Percentiles rank a stretch among this genome's conserved stretches.
phyloP scores from a whole-genome alignment of 2,329 filamentous ascomycete species.

The Myriosclerotinia scirpicola region DNA sequence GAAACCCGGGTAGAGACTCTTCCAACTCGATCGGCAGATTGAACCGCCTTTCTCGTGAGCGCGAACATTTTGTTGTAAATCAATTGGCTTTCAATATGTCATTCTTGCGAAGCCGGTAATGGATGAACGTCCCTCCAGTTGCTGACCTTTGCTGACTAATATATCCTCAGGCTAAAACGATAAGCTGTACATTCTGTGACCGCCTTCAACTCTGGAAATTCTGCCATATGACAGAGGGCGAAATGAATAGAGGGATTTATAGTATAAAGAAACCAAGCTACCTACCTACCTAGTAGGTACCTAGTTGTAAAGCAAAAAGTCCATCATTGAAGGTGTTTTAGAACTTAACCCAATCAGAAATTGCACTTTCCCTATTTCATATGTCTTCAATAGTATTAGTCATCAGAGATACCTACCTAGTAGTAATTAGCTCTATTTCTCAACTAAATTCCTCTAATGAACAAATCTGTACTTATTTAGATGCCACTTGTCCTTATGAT shows the following conservation, averaged over 20 bases:
- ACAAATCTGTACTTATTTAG: conserved; percentile 5
- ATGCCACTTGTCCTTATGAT: conserved; percentile 39
- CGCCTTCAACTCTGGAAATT: background rate
- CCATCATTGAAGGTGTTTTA: no score
- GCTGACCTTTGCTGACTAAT: conserved; percentile 10
- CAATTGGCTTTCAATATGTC: conserved; percentile 32
- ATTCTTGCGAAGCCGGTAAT: background rate
- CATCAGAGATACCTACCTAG: no score
- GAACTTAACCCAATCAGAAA: no score
- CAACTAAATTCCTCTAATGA: no score
- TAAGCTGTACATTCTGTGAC: background rate
- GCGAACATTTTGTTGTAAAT: conserved; percentile 40
- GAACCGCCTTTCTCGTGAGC: conserved; percentile 39
- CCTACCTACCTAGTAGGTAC: no score
- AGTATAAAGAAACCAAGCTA: no score
- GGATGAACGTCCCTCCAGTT: background rate
- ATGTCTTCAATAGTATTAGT: no score
- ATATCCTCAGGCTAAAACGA: background rate
- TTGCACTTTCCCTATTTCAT: no score
- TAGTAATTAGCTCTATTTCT: no score
- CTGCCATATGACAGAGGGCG: background rate
- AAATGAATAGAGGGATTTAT: no score
- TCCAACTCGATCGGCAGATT: conserved; percentile 34
- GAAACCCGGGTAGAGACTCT: conserved; percentile 26
- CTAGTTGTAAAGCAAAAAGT: no score